Base-by-base conservation (phyloP, 2,329 filamentous ascomycete species). In the Pseudogymnoascus sp. region DNA sequence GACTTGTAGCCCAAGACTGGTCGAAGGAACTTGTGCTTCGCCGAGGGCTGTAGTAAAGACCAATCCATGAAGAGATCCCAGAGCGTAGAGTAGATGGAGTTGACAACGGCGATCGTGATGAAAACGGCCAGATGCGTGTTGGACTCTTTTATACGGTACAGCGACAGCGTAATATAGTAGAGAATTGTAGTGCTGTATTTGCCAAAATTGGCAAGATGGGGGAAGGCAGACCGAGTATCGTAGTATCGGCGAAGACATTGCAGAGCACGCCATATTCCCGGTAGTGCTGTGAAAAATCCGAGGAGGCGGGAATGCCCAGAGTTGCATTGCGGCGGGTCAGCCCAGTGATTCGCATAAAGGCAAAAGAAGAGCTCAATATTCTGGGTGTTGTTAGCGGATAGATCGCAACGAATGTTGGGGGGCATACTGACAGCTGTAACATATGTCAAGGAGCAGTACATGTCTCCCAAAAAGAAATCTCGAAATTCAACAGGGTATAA, bases 31-130 rank as follows among this genome's bases (percentile, higher is more conserved):
- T 77, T 81, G 66, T 89, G 79, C 9, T 83, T 82, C 0, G 89
- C 84, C 61, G 87, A 84, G 0, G 88, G 81, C 68, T 97, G 92
- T 2, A 93, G 81, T n/a, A 97, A 80, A 62, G 89, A 94, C 81
- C 94, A 97, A 73, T 99, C 94, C 89, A 97, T 97, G 65, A 91
- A 86, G 1, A 99, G 77, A 71, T 99, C 94, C 94, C 94, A 99
- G 41, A 96, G 82, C 8, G 87, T 85, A 67, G 83, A 87, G 73
- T 97, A 97, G 28, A 95, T 74, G 47, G 86, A 83, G 72, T 97
- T 99, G 66, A 96, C 74, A n/a, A 81, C 79, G 0, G 91, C 90
- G 68, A 92, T 91, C 0, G 85, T 81, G 64, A 96, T 87, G 72
- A 96, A 97, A 1, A 91, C 72, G 0, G 85, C 88, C 39, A 90